Conservation (phyloP, 345 rosid species). For the Gossypium australe region DNA sequence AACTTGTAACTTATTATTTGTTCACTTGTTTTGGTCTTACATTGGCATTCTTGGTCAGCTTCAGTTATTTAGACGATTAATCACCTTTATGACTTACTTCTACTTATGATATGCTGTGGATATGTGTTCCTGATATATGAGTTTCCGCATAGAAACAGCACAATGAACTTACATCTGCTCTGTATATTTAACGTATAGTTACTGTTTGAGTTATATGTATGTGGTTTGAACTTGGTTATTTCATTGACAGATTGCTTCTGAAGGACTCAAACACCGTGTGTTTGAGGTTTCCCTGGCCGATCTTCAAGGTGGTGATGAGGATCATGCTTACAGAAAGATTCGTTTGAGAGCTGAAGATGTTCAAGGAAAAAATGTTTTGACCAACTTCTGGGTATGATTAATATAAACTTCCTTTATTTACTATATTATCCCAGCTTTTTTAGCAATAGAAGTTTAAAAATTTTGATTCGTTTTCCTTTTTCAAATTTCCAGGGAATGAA, state of each 20-base stretch:
- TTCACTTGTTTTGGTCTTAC: not conserved
- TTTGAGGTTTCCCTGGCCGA: slow-evolving; percentile 88
- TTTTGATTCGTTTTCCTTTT: not conserved
- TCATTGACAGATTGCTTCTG: slow-evolving; percentile 80
- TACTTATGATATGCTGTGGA: not conserved
- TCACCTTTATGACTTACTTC: not conserved
- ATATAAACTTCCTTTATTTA: not conserved
- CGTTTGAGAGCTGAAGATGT: slow-evolving; percentile 96
- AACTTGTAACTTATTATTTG: not conserved
- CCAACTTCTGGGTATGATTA: slow-evolving; percentile 89
- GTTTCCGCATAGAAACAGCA: not conserved
- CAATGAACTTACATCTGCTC: not conserved
- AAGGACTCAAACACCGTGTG: slow-evolving; percentile 90
- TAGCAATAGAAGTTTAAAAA: not conserved
- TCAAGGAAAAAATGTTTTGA: slow-evolving; percentile 79
- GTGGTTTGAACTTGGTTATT: not conserved
- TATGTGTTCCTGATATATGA: too few species aligned
- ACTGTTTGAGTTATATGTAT: not conserved
- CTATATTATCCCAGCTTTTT: not conserved
- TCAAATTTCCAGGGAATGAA: slow-evolving; percentile 70
- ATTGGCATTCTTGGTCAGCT: not conserved
- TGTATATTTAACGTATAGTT: not conserved
- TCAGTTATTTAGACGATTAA: not conserved
- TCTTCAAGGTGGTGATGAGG: slow-evolving; percentile 79
- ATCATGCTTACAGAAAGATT: slow-evolving; percentile 82